phyloP scores from a whole-genome alignment of 176 grass and related monocot species.

The Cenchrus purpureus region DNA sequence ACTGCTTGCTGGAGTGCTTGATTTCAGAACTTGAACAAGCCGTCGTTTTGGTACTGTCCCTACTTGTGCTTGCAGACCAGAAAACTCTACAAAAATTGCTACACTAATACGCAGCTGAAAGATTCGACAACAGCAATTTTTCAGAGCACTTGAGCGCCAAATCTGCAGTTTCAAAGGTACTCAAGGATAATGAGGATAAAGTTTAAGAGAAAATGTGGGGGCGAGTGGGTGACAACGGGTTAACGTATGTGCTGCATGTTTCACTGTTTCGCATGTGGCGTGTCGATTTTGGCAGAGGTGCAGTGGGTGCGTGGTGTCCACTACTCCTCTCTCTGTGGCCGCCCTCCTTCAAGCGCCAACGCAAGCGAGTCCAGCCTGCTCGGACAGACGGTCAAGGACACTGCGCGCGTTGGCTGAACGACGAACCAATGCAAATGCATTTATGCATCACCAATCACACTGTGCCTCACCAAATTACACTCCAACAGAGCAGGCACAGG shows the following conservation, averaged over 20 bases:
- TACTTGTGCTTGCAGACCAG: not conserved
- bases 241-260: not conserved
- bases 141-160: not conserved
- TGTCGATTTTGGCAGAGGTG: not conserved
- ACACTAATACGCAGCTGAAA: not conserved
- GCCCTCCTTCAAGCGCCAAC: not conserved
- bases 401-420: not conserved
- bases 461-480: too few species aligned
- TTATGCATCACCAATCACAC: too few species aligned
- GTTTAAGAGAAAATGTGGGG: not conserved
- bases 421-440: too few species aligned
- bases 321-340: not conserved
- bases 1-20: not conserved
- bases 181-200: too few species aligned
- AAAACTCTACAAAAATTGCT: too few species aligned
- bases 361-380: not conserved
- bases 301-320: not conserved
- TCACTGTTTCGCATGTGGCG: constrained; percentile 10
- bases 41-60: not conserved
- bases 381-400: not conserved
- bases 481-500: too few species aligned
- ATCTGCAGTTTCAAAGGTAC: not conserved
- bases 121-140: not conserved
- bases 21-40: not conserved
- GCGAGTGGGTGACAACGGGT: not conserved